Base-by-base conservation (phyloP, 192 early-diverging fungal genomes). In the Neocallimastix lanati region DNA sequence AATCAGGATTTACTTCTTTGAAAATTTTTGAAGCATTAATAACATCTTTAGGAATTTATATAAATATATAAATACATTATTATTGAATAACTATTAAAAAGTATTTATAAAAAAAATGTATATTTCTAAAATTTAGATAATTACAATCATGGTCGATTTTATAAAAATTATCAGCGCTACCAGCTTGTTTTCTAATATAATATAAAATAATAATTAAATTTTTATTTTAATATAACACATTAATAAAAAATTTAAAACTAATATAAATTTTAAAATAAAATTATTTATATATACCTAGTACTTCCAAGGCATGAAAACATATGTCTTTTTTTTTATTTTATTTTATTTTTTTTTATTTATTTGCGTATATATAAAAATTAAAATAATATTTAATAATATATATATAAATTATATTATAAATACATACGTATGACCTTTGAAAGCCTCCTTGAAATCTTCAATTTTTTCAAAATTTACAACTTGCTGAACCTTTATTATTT, bases 381-480 rank as follows among this genome's bases (percentile, higher is more conserved):
- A n/a, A n/a, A n/a, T n/a, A n/a, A n/a, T n/a, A n/a, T n/a, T n/a
- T n/a, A n/a, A 76, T 29, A 4, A 16, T 21, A 58, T 33, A 6
- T 33, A 33, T 33, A 33, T 6, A 33, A 33, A 33, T 33, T 33
- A 33, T 33, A 33, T 16, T 16, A 50, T 16, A 50, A 50, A 21
- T 13, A 15, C 15, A 21, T 84, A 89, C 88, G 85, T 84, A 29
- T 84, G 78, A n/a, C 85, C 86, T 25, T 78, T 80, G 37, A 91
- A 87, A 9, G 77, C 87, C 15, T 81, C 80, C 0, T 83, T 80
- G 79, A 76, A 50, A 12, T 81, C 78, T 14, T 89, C 87, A 15
- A 90, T 81, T 77, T 94, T 90, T 28, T 96, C 93, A 83, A 92
- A 93, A 84, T 94, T 90, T n/a, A 93, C 86, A 4, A 87, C 84